Conservation (phyloP, 2,329 filamentous ascomycete species). For the Coniochaeta pulveracea region DNA sequence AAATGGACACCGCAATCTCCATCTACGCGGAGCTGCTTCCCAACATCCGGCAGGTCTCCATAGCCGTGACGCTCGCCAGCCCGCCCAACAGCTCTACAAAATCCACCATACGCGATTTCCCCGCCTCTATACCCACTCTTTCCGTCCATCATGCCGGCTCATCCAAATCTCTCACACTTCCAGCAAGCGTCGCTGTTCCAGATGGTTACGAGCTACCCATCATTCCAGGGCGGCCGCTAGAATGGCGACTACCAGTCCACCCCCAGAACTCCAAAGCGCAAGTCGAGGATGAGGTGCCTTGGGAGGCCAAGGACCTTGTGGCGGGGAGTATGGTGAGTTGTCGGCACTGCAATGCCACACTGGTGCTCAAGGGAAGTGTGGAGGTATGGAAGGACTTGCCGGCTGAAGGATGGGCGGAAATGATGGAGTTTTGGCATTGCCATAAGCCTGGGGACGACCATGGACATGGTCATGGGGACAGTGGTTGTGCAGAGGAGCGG, state of each 20-base stretch:
- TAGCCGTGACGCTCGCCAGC: constrained; percentile 39
- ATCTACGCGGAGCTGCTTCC: constrained; percentile 55
- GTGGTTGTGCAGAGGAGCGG: not conserved
- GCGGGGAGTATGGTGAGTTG: constrained; percentile 28
- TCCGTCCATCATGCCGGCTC: constrained; percentile 33
- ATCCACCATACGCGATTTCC: constrained; percentile 29
- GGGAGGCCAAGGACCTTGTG: constrained; percentile 41
- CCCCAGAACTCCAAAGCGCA: constrained; percentile 19
- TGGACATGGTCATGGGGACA: constrained; percentile 27
- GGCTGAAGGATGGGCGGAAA: constrained; percentile 96
- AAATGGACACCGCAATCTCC: constrained; percentile 12
- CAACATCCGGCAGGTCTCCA: constrained; percentile 53
- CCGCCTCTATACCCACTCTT: constrained; percentile 17
- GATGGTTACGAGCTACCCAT: not conserved
- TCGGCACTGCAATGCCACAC: constrained; percentile 22
- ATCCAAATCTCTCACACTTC: constrained; percentile 23
- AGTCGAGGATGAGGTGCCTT: constrained; percentile 35
- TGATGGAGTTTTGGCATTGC: constrained; percentile 99
- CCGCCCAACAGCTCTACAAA: constrained; percentile 28
- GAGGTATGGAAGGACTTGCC: constrained; percentile 81
- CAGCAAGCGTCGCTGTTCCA: constrained; percentile 10
- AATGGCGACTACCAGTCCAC: constrained; percentile 42
- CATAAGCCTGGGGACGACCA: constrained; percentile 70
- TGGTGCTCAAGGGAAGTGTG: constrained; percentile 28
- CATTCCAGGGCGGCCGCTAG: constrained; percentile 21